Conservation (phyloP, 345 rosid genomes). For the Kandelia obovata region DNA sequence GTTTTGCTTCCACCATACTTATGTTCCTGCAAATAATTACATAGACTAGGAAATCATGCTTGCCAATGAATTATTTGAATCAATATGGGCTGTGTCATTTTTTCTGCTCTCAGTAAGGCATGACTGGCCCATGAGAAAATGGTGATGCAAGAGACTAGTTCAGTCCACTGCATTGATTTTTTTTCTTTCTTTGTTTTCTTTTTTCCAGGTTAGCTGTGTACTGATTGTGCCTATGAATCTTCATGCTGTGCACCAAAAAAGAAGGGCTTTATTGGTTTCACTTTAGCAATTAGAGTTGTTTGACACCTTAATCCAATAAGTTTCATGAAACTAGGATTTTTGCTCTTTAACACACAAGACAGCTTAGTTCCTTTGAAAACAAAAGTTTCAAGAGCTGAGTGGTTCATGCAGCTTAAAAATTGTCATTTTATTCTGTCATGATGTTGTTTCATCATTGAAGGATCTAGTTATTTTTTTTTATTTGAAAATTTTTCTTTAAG, state of each 20-base stretch:
- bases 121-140: background rate
- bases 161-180: background rate
- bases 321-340: no score
- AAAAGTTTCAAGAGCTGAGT: no score
- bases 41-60: background rate
- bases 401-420: no score
- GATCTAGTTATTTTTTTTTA: no score
- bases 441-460: no score
- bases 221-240: constrained; percentile 2
- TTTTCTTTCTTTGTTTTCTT: background rate
- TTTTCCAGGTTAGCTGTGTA: background rate
- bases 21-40: constrained; percentile 7
- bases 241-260: background rate
- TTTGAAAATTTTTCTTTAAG: no score
- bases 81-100: background rate
- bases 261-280: background rate
- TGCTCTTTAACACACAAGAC: no score
- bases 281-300: no score
- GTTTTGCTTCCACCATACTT: constrained; percentile 31
- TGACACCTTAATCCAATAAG: no score
- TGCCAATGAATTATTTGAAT: background rate
- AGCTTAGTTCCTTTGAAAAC: no score
- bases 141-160: background rate
- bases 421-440: no score
- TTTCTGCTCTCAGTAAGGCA: background rate